Evolutionary conservation across 2,329 filamentous ascomycete species (phyloP), one percentile per base, ranked within the genome.

Genomic region (Talaromyces albobiverticillius): DNA sequence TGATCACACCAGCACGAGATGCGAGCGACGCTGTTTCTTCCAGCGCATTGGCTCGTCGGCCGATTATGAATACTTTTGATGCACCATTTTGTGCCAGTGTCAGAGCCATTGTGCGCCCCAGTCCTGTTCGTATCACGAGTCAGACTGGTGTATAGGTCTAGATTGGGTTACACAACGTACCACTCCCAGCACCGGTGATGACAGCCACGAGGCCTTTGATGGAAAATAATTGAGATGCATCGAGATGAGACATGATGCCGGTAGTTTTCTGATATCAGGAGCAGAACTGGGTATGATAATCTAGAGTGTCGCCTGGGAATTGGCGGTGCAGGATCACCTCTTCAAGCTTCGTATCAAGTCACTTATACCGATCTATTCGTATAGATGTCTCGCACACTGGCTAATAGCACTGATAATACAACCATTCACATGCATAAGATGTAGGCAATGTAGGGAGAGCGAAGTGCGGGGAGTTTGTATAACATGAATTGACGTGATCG

Each of bases 171-270:
- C 10, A 29, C 26, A 16, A 60, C 69, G 47, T 58, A 84, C 82
- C 82, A 55, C 80, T 79, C 22, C 82, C 82, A 25, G 82, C 83
- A 3, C 83, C 82, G 0, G 83, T 86, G 52, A 86, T 74, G 29
- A 85, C 76, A 3, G 80, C 82, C 3, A 86, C 80, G 11, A 86
- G 69, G 16, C 80, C 81, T 13, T 59, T 51, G 26, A 55, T 38
- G n/a, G 45, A 38, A 22, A 57, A 57, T 11, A 57, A 47, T 29
- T 53, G 40, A 20, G 48, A 43, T 7, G 31, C 53, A 20, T 55
- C 40, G 18, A 55, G 49, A 46, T 52, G 49, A 11, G 49, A 34
- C 49, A 52, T 52, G 10, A 26, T 41, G 32, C 16, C 5, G 1
- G 6, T 5, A 7, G 14, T 16, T 5, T 3, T 26, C 8, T 31